phyloP scores from a whole-genome alignment of 306 rosid species.

The Urtica urens region DNA sequence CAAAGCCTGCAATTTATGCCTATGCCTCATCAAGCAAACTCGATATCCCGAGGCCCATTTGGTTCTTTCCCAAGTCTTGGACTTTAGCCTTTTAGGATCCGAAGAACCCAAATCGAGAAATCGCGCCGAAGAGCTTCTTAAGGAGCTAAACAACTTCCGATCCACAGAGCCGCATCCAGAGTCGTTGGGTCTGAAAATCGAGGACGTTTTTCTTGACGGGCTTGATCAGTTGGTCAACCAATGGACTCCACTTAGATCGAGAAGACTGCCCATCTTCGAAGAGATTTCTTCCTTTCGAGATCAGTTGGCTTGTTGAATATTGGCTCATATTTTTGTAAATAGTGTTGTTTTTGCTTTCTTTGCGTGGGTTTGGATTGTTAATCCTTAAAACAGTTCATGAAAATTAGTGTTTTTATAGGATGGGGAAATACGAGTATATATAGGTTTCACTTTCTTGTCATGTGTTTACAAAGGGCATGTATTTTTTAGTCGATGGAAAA shows the following conservation, averaged over 20 bases:
- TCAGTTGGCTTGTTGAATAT: conserved; percentile 75
- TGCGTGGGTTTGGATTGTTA: not conserved
- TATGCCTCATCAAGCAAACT: conserved; percentile 52
- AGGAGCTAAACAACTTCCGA: conserved; percentile 26
- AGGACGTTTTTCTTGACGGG: conserved; percentile 53
- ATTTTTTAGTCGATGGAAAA: no score
- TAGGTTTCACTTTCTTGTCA: no score
- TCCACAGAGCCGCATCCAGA: conserved; percentile 9
- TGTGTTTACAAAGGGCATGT: no score
- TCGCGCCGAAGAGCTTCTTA: conserved; percentile 44
- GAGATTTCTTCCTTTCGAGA: conserved; percentile 70
- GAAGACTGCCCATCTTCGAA: conserved; percentile 83
- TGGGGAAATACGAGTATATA: no score
- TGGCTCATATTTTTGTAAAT: not conserved
- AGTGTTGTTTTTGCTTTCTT: not conserved
- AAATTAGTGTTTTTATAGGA: not conserved
- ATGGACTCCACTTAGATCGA: conserved; percentile 50
- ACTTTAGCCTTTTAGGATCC: conserved; percentile 35
- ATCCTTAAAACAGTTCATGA: not conserved
- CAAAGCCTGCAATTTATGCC: conserved; percentile 71
- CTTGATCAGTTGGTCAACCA: conserved; percentile 47
- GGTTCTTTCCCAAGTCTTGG: conserved; percentile 36
- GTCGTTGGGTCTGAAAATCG: conserved; percentile 21
- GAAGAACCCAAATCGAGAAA: conserved; percentile 37
- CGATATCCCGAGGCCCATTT: conserved; percentile 41